Base-by-base conservation (phyloP, 768 basidiomycete species). In the Hebeloma cylindrosporum region DNA sequence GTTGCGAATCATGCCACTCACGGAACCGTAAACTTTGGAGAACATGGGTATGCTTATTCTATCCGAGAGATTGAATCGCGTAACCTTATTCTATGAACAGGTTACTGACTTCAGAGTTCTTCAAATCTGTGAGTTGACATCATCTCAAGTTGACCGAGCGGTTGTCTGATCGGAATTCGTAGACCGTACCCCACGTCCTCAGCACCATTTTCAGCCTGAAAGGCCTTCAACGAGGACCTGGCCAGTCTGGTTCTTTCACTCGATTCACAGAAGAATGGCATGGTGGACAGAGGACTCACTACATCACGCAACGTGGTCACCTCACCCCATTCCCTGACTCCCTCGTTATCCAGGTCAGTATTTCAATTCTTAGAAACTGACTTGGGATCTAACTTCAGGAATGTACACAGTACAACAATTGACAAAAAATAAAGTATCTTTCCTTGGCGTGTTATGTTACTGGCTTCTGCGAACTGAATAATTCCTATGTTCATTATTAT, bases 161-260 rank as follows among this genome's bases (percentile, higher is more conserved):
- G 23, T 25, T 17, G 16, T 25, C 18, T 22, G 30, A 34, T 16
- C 9, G 38, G 7, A 16, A 14, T 23, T 11, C 37, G 7, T 43
- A 78, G 76, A 69, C 73, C 21, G 71, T 70, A 3, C 69, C 77
- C 20, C 59, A 60, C 21, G 64, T 77, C 17, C 52, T 83, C 16
- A 62, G 67, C 2, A 64, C 60, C 5, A 69, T 83, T 30, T 71
- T 81, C 45, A 62, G 61, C 23, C 60, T 78, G 45, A 68, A 71
- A 40, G 57, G 68, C 16, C 35, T 82, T 23, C 56, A 60, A 36
- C 61, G 69, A 17, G 72, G 58, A 3, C 60, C 67, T 21, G 70
- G 68, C 1, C 50, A 52, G 11, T 68, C 68, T 11, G 78, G 77
- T 14, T 42, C 48, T 6, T 61, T 78, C 40, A 65, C 69, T 34